phyloP scores from a whole-genome alignment of 129 eudicot genomes.

The Scalesia atractyloides region DNA sequence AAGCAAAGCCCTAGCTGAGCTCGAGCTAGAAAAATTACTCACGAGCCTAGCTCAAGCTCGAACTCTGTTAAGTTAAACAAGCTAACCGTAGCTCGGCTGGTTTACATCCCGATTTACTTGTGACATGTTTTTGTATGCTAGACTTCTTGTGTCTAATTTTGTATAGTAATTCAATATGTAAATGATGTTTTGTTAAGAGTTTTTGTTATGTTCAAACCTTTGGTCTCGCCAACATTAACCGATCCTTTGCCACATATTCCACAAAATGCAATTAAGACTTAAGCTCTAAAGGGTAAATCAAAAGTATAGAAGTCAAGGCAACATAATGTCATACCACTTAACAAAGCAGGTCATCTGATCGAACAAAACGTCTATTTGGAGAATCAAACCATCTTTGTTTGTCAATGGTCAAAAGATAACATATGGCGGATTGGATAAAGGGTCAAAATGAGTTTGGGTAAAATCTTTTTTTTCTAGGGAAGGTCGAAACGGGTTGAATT shows the following conservation, averaged over 20 bases:
- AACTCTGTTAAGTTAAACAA: too few species aligned
- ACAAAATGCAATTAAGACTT: not conserved
- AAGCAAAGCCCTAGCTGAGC: too few species aligned
- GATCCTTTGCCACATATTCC: not conserved
- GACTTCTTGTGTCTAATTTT: not conserved
- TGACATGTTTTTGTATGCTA: conserved; percentile 2
- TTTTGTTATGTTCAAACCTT: not conserved
- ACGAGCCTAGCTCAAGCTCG: too few species aligned
- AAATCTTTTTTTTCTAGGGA: not conserved
- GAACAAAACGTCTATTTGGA: not conserved
- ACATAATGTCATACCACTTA: not conserved
- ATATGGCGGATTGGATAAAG: not conserved
- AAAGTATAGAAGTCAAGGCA: not conserved
- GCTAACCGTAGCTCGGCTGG: too few species aligned
- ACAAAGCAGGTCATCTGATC: not conserved
- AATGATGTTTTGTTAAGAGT: conserved; percentile 1
- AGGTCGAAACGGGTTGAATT: not conserved
- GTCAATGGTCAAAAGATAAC: not conserved
- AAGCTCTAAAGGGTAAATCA: not conserved
- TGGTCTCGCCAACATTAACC: not conserved
- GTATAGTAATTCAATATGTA: not conserved
- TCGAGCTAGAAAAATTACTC: too few species aligned
- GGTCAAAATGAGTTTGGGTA: not conserved
- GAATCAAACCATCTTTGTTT: not conserved
- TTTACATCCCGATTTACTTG: not conserved